Evolutionary conservation across 768 basidiomycete genomes (phyloP).

Genomic region (Trametes punicea): DNA sequence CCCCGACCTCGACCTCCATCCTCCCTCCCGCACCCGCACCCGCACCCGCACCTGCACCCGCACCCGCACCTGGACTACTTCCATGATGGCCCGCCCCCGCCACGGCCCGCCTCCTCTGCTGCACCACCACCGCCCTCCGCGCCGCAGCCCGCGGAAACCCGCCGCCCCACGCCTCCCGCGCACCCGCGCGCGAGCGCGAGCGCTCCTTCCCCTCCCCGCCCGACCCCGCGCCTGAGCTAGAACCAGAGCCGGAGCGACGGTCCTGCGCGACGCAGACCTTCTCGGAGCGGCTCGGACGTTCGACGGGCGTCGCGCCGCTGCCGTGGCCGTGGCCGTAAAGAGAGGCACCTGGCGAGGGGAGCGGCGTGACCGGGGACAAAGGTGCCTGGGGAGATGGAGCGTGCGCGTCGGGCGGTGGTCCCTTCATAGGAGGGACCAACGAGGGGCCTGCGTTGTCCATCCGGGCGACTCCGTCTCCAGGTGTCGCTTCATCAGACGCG

Average conservation of each 20-base stretch:
- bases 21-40: neutral
- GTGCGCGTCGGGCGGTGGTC: neutral
- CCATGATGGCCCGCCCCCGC: neutral
- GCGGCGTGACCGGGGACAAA: neutral
- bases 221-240: neutral
- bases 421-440: no score
- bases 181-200: slow-evolving; percentile 3
- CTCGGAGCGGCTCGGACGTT: slow-evolving; percentile 10
- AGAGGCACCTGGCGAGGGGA: neutral
- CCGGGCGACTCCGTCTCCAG: no score
- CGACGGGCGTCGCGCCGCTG: neutral
- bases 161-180: slow-evolving; percentile 1
- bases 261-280: slow-evolving; percentile 2
- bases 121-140: slow-evolving; percentile 3
- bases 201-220: slow-evolving; percentile 9
- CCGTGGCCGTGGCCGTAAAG: neutral
- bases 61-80: neutral
- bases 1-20: no score
- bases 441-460: neutral
- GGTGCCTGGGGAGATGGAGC: neutral
- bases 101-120: neutral
- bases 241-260: neutral
- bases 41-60: neutral
- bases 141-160: neutral
- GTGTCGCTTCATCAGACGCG: no score